Percentiles rank a stretch among this genome's conserved stretches.
These are phyloP conservation scores for Crinitomyces ghanaensis DNA, from an alignment of 805 yeast species.

Conservation along the genomic window DNA sequence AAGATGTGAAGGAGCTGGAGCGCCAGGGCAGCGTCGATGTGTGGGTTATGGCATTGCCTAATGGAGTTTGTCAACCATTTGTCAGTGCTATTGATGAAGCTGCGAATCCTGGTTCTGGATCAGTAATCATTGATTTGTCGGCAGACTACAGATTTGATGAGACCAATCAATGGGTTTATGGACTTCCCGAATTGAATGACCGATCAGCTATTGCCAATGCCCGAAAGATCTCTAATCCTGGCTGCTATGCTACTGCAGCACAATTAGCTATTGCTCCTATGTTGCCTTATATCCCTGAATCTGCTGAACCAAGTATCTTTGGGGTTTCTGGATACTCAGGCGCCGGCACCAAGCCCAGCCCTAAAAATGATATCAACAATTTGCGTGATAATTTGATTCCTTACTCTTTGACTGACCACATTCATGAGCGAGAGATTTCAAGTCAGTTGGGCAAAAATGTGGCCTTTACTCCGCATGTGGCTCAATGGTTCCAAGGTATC, in stretches of 20 bases:
- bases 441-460: constrained; percentile 64
- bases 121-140: constrained; percentile 81
- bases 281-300: constrained; percentile 38
- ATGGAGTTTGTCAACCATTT: constrained; percentile 74
- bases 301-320: constrained; percentile 72
- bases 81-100: constrained; percentile 31
- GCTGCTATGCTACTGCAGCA: constrained; percentile 98
- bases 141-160: constrained; percentile 95
- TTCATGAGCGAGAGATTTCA: constrained; percentile 91
- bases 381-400: constrained; percentile 82
- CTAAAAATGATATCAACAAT: constrained; percentile 74
- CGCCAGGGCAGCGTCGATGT: constrained; percentile 70
- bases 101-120: constrained; percentile 41
- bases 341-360: constrained; percentile 98
- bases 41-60: constrained; percentile 99
- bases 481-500: constrained; percentile 99
- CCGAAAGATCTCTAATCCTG: constrained; percentile 86
- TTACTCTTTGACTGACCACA: constrained; percentile 90
- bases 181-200: constrained; percentile 76
- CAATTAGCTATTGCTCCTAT: constrained; percentile 88
- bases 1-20: constrained; percentile 74
- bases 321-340: constrained; percentile 99
- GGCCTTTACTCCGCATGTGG: constrained; percentile 94
- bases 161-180: constrained; percentile 82
- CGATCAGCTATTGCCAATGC: constrained; percentile 60